A percentile compares a stretch with the other conserved stretches of the same genome.
These are phyloP conservation scores for Rutidosis leptorrhynchoides DNA, from an alignment of 129 eudicot genomes.

Conservation along the genomic window DNA sequence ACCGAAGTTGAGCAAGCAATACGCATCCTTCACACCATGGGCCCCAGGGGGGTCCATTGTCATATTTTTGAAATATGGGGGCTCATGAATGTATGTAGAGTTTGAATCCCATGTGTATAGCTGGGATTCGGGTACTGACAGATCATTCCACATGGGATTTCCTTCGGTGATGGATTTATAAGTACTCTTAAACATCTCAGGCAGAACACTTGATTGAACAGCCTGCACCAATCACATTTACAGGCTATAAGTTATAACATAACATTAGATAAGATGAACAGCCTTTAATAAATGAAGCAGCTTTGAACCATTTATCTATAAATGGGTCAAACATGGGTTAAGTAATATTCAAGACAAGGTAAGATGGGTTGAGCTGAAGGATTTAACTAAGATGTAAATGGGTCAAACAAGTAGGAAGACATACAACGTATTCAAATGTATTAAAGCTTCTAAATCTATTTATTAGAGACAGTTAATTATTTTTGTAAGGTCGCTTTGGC, in stretches of 20 bases:
- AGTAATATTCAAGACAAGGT: no score
- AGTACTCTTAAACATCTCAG: constrained; percentile 94
- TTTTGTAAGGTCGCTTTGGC: no score
- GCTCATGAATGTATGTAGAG: constrained; percentile 92
- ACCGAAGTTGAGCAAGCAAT: constrained; percentile 83
- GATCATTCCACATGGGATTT: constrained; percentile 88
- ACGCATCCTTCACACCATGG: constrained; percentile 94
- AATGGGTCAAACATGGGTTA: neutral
- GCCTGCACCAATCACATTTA: constrained; percentile 43
- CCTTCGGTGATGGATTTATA: constrained; percentile 89
- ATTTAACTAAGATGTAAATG: neutral
- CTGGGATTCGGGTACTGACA: constrained; percentile 64
- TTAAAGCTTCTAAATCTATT: neutral
- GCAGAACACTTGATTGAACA: constrained; percentile 93
- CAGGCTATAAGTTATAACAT: constrained; percentile 5
- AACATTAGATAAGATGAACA: neutral
- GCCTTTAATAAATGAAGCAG: neutral
- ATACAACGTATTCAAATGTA: neutral
- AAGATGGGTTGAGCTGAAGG: neutral
- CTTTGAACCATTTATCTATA: neutral
- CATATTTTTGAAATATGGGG: constrained; percentile 93
- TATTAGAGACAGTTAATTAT: neutral
- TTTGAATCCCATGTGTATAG: constrained; percentile 82
- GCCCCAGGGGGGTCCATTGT: constrained; percentile 98
- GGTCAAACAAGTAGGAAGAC: neutral